Conservation (phyloP, 129 eudicot genomes). For the Artemisia argyi region DNA sequence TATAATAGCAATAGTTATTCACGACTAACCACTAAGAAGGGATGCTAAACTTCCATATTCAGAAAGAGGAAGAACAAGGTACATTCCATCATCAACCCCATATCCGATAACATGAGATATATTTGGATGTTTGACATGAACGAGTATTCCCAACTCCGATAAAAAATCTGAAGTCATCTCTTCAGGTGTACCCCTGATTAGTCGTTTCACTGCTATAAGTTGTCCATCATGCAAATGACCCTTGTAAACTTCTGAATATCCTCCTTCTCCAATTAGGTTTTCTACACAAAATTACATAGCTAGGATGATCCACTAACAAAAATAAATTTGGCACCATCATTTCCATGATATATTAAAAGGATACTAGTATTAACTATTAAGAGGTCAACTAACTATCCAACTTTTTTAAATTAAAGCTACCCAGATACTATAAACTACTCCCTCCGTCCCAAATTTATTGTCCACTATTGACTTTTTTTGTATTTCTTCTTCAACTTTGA, state of each 20-base stretch:
- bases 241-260: slow-evolving; percentile 88
- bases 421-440: no score
- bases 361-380: no score
- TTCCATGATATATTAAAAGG: background rate
- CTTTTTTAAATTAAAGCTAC: no score
- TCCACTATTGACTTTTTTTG: no score
- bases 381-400: no score
- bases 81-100: slow-evolving; percentile 95
- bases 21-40: slow-evolving; percentile 58
- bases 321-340: background rate
- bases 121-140: slow-evolving; percentile 94
- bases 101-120: slow-evolving; percentile 82
- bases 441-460: no score
- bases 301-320: slow-evolving; percentile 3
- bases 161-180: slow-evolving; percentile 91
- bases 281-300: slow-evolving; percentile 39
- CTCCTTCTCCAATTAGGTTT: slow-evolving; percentile 87
- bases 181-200: slow-evolving; percentile 72
- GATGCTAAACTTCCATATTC: slow-evolving; percentile 86
- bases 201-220: slow-evolving; percentile 70
- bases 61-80: slow-evolving; percentile 94
- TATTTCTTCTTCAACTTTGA: no score
- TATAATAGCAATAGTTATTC: background rate
- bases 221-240: slow-evolving; percentile 70
- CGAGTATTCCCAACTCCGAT: slow-evolving; percentile 92